These are phyloP conservation scores for Erysimum cheiranthoides DNA, from an alignment of 345 rosid genomes.

Conservation along the genomic window DNA sequence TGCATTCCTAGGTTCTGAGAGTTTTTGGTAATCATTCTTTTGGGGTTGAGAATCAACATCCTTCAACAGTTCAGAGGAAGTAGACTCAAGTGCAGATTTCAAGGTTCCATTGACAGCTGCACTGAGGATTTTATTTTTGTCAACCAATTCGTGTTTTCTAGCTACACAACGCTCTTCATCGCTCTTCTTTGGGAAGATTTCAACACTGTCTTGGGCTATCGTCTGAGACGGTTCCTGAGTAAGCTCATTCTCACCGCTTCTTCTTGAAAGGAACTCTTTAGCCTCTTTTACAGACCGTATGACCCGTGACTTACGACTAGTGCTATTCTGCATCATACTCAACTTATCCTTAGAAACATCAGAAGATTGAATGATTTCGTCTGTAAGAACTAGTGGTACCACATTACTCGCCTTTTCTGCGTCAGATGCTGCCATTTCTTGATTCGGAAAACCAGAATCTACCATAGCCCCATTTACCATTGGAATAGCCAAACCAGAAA, in stretches of 20 bases:
- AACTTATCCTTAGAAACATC: slow-evolving; percentile 46
- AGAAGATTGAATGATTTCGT: slow-evolving; percentile 44
- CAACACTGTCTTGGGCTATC: slow-evolving; percentile 38
- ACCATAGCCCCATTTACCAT: slow-evolving; percentile 39
- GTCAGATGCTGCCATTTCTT: slow-evolving; percentile 40
- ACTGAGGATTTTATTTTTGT: slow-evolving; percentile 29
- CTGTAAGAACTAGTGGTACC: slow-evolving; percentile 27
- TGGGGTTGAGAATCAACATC: slow-evolving; percentile 35
- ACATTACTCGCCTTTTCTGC: slow-evolving; percentile 30
- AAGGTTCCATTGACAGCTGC: slow-evolving; percentile 44
- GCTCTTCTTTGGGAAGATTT: slow-evolving; percentile 35
- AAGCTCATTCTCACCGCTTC: slow-evolving; percentile 38
- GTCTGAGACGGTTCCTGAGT: slow-evolving; percentile 41
- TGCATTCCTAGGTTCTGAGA: slow-evolving; percentile 35
- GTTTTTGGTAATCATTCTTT: slow-evolving; percentile 37
- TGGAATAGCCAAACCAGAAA: slow-evolving; percentile 37
- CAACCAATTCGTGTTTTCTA: slow-evolving; percentile 33
- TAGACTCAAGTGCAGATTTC: slow-evolving; percentile 32
- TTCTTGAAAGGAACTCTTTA: slow-evolving; percentile 70
- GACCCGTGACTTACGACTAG: slow-evolving; percentile 56
- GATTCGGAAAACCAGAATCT: slow-evolving; percentile 40
- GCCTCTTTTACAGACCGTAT: slow-evolving; percentile 90
- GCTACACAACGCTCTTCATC: slow-evolving; percentile 35
- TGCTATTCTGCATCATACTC: slow-evolving; percentile 31
- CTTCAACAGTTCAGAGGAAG: slow-evolving; percentile 40